Evolutionary conservation across 768 basidiomycete genomes (phyloP), one percentile per base, ranked within the genome.

Genomic region (Amanita molliuscula): DNA sequence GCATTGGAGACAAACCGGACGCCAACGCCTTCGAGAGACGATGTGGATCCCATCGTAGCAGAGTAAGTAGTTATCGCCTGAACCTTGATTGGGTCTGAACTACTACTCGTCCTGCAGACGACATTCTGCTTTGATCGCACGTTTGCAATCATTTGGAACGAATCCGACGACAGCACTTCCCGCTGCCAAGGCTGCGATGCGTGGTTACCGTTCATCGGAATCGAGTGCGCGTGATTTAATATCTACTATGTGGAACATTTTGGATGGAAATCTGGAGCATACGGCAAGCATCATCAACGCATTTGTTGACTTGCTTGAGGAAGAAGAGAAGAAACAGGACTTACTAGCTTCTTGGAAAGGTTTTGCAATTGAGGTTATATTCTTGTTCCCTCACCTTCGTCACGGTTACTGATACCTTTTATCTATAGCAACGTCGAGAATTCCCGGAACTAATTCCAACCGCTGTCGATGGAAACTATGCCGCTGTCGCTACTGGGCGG

Each of bases 221-320:
- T 78, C 81, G 7, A 79, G 77, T 35, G 87, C 92, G 2, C 74
- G 81, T 3, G 95, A 95, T 63, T 72, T 97, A 54, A 83, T 97
- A 45, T 82, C 83, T 35, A 94, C 88, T 0, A 71, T 94, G n/a
- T 95, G 83, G 82, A 88, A 82, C 60, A 74, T 65, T 37, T 57
- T 67, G 65, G 68, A 73, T 50, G 58, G 61, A 45, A 66, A 69
- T 38, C 62, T 86, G 18, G 91, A 96, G 46, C 73, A 79, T 26
- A 87, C 89, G 0, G 82, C 82, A 0, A 80, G 84, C 53, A 75
- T 88, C 29, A 70, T 91, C 38, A 85, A 82, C 52, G 69, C 76
- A 2, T 70, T 88, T 29, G 79, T 92, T 4, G 90, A 90, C 55
- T 65, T 90, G 4, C 60, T 95, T 6, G 87, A 88, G 2, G 88